phyloP scores from a whole-genome alignment of 441 rosid species.

The Populus hybrid region DNA sequence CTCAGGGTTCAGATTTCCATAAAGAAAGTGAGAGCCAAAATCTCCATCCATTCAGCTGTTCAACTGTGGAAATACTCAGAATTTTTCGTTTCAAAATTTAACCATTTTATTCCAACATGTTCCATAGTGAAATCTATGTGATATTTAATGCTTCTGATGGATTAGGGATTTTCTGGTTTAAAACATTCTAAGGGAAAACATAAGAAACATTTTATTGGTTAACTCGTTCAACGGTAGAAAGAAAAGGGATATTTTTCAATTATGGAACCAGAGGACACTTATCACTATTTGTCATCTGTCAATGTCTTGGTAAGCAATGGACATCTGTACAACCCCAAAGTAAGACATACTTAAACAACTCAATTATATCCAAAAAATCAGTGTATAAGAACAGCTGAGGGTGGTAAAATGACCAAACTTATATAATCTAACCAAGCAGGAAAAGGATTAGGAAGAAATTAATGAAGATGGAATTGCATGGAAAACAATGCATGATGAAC shows the following conservation, averaged over 20 bases:
- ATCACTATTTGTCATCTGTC: not conserved
- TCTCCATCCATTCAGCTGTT: not conserved
- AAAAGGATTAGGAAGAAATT: not conserved
- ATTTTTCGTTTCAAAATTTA: not conserved
- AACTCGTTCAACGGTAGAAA: not conserved
- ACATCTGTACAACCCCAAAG: not conserved
- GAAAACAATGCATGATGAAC: not conserved
- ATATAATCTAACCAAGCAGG: not conserved
- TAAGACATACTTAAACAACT: not conserved
- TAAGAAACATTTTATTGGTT: not conserved
- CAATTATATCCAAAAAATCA: not conserved
- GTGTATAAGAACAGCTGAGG: not conserved
- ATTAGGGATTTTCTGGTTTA: not conserved
- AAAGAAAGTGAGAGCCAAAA: not conserved
- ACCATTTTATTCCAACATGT: not conserved
- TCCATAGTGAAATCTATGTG: not conserved
- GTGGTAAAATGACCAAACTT: not conserved
- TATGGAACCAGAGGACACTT: not conserved
- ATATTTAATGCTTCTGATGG: not conserved
- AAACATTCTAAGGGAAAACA: not conserved
- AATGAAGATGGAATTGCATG: not conserved
- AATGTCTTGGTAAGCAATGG: slow-evolving; percentile 1
- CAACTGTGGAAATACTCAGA: not conserved
- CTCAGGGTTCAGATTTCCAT: not conserved
- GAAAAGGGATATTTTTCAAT: not conserved